Evolutionary conservation across 495 filamentous ascomycete genomes (phyloP).

Genomic region (Cercophora samala): DNA sequence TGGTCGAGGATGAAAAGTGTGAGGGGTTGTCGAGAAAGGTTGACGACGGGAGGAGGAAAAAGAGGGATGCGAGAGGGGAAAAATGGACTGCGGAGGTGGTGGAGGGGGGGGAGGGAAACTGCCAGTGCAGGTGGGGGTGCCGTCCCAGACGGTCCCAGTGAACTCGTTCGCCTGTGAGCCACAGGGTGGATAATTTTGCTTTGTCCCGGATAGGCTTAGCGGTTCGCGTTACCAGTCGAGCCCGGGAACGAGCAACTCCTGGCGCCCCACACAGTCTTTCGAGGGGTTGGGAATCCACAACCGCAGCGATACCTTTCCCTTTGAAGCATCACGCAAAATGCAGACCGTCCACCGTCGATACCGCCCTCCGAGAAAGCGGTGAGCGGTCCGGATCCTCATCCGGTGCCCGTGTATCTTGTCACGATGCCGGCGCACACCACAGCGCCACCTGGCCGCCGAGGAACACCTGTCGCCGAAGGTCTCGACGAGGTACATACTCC

Average conservation of each 20-base stretch:
- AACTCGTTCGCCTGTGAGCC: slow-evolving; percentile 16
- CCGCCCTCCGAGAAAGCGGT: slow-evolving; percentile 21
- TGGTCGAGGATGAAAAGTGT: slow-evolving; percentile 23
- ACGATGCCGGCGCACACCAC: slow-evolving; percentile 1
- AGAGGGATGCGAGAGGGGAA: slow-evolving; percentile 32
- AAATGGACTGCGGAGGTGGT: slow-evolving; percentile 30
- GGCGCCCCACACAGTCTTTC: slow-evolving; percentile 14
- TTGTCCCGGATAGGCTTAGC: slow-evolving; percentile 25
- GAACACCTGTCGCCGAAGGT: slow-evolving; percentile 18
- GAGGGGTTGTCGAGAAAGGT: slow-evolving; percentile 36
- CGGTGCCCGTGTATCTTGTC: slow-evolving; percentile 2
- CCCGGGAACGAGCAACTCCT: slow-evolving; percentile 17
- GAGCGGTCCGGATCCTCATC: slow-evolving; percentile 11
- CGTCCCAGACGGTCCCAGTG: slow-evolving; percentile 17
- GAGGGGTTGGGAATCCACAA: slow-evolving; percentile 25
- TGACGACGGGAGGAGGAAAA: slow-evolving; percentile 26
- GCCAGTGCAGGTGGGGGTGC: slow-evolving; percentile 29
- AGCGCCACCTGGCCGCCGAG: neutral
- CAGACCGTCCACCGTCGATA: slow-evolving; percentile 1
- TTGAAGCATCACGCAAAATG: neutral
- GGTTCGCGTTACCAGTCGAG: slow-evolving; percentile 18
- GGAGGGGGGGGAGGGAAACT: slow-evolving; percentile 24
- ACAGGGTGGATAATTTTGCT: slow-evolving; percentile 29
- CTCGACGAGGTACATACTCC: slow-evolving; percentile 18
- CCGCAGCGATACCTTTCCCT: slow-evolving; percentile 7